Evolutionary conservation across 306 rosid genomes (phyloP).

Genomic region (Quercus variabilis): DNA sequence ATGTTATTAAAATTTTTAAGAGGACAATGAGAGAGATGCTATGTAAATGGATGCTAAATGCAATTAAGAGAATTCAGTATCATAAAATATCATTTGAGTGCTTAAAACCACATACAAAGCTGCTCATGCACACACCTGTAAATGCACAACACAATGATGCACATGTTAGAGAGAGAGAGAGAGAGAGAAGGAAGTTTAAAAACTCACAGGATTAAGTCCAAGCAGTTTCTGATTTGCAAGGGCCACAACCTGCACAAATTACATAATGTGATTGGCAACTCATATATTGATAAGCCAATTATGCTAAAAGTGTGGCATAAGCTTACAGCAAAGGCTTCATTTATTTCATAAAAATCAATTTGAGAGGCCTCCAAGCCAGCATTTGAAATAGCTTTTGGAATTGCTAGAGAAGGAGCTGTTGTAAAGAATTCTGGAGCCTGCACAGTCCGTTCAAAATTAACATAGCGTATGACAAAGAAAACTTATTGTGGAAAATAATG

Average conservation of each 20-base stretch:
- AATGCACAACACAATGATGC: no score
- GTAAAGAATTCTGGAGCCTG: constrained; percentile 98
- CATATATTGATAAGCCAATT: constrained; percentile 15
- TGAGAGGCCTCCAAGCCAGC: constrained; percentile 81
- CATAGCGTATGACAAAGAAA: constrained; percentile 4
- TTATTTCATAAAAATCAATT: constrained; percentile 87
- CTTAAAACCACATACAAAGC: background rate
- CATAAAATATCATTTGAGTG: background rate
- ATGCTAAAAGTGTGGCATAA: constrained; percentile 1
- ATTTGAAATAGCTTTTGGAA: constrained; percentile 85
- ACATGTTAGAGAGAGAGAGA: no score
- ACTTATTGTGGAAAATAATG: constrained; percentile 1
- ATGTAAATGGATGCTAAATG: no score
- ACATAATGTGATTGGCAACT: constrained; percentile 14
- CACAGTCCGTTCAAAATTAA: constrained; percentile 26
- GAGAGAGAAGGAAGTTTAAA: background rate
- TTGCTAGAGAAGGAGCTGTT: constrained; percentile 94
- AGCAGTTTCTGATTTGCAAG: constrained; percentile 94
- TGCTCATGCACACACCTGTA: background rate
- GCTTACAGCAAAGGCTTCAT: constrained; percentile 94
- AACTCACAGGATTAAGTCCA: constrained; percentile 74
- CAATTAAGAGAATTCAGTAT: no score
- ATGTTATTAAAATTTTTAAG: no score
- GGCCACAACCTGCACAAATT: constrained; percentile 75
- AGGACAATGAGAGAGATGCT: no score